A percentile compares a stretch with the other conserved stretches of the same genome.
These are phyloP conservation scores for Helichrysum umbraculigerum DNA, from an alignment of 129 eudicot genomes.

Conservation along the genomic window DNA sequence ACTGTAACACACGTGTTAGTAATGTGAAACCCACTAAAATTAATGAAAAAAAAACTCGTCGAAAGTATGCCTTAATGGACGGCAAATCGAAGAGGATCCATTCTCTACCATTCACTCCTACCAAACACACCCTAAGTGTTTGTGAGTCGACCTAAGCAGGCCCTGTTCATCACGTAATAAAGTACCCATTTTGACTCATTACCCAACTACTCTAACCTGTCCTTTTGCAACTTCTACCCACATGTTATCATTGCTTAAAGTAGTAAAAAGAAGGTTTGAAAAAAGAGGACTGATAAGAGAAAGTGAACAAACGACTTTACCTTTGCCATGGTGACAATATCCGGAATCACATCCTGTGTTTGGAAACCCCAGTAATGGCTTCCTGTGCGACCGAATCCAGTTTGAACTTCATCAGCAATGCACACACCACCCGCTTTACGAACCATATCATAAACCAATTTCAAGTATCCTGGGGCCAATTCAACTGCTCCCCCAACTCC, in stretches of 20 bases:
- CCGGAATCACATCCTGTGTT: constrained; percentile 88
- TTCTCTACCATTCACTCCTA: too few species aligned
- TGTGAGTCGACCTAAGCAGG: neutral
- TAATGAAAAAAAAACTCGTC: too few species aligned
- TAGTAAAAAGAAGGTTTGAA: neutral
- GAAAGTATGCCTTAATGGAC: too few species aligned
- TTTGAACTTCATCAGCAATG: constrained; percentile 98
- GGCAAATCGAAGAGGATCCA: too few species aligned
- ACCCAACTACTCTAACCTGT: neutral
- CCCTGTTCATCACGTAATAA: neutral
- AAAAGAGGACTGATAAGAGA: neutral
- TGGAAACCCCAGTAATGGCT: constrained; percentile 98
- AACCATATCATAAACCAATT: constrained; percentile 75
- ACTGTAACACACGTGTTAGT: too few species aligned
- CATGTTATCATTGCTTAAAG: neutral
- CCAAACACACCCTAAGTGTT: too few species aligned
- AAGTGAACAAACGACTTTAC: constrained; percentile 33
- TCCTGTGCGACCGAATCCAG: constrained; percentile 97
- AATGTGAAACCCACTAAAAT: too few species aligned
- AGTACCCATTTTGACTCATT: neutral
- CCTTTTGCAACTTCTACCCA: constrained; percentile 5
- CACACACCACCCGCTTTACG: constrained; percentile 96
- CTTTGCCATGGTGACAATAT: constrained; percentile 99
- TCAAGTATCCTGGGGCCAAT: constrained; percentile 91
- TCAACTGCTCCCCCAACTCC: constrained; percentile 99